Base-by-base conservation (phyloP, 768 basidiomycete species). In the Phaeotremella skinneri region DNA sequence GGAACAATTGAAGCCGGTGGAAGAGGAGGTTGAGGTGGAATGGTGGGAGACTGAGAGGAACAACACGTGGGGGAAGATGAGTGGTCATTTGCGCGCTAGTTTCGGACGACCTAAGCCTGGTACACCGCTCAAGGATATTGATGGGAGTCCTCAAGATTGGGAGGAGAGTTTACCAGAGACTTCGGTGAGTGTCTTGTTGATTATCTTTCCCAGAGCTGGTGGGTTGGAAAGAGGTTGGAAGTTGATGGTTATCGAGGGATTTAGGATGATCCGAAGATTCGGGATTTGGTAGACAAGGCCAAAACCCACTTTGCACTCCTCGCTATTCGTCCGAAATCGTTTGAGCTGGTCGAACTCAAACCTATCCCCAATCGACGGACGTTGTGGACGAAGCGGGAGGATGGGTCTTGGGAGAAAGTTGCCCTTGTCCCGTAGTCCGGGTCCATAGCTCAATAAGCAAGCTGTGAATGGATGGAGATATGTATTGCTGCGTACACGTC, bases 51-150 rank as follows among this genome's bases (percentile, higher is more conserved):
- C 59, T 30, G 58, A 75, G 60, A 52, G 75, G 59, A 66, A 62
- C 49, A 52, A 59, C 47, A 31, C 62, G 20, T 75, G 72, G 69
- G 62, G 55, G 13, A 55, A 67, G 48, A 67, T 75, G 50, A 70
- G 68, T 50, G 75, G 75, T 21, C 75, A 76, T 64, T 52, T 76
- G 49, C 53, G 75, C 20, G 75, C 72, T 17, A 65, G 67, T 11
- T 76, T 76, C 55, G 75, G 61, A 5, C 49, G 75, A 49, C 75
- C 75, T 1, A 53, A 62, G 3, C 75, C 75, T 21, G 75, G 75
- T 0, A 75, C 59, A 13, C 61, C 64, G 45, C 61, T 76, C 53
- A 53, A 53, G 13, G 53, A 70, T 52, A 58, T 65, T 16, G 66
- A 67, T 20, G 25, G 55, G 23, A 58, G 64, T 21, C 68, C 70